These are phyloP conservation scores for Aspergillus costaricaensis DNA, from an alignment of 2,329 filamentous ascomycete genomes.

Conservation along the genomic window DNA sequence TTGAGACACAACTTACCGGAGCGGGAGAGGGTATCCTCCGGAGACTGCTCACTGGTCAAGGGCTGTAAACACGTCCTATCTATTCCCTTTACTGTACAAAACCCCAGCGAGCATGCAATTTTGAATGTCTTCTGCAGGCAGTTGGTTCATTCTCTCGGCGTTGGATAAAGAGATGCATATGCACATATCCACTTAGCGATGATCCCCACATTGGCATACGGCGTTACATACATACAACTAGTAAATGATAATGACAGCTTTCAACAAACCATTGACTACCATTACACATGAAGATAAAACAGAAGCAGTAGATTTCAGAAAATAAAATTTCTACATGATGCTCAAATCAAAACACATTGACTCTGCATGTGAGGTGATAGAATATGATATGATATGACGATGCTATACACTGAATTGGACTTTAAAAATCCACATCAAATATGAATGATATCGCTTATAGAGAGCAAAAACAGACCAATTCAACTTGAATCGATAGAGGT, in stretches of 20 bases:
- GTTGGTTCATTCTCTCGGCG: not conserved
- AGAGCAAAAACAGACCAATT: not conserved
- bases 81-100: not conserved
- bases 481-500: not conserved
- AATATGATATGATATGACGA: not conserved
- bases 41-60: constrained; percentile 42
- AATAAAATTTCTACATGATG: constrained; percentile 2
- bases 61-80: constrained; percentile 26
- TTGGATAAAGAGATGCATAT: not conserved
- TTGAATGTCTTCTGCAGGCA: constrained; percentile 2
- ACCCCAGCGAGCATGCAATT: not conserved
- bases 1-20: constrained; percentile 67
- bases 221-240: constrained; percentile 7
- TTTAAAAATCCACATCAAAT: not conserved
- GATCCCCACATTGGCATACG: constrained; percentile 1
- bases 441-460: not conserved
- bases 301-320: not conserved
- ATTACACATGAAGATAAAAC: not conserved
- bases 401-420: not conserved
- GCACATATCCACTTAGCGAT: not conserved
- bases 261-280: not conserved
- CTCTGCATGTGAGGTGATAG: not conserved
- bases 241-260: constrained; percentile 10
- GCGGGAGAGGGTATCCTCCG: constrained; percentile 52
- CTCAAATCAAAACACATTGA: not conserved